These are phyloP conservation scores for Phycomyces nitens DNA, from an alignment of 192 early-diverging fungal genomes.

Conservation along the genomic window DNA sequence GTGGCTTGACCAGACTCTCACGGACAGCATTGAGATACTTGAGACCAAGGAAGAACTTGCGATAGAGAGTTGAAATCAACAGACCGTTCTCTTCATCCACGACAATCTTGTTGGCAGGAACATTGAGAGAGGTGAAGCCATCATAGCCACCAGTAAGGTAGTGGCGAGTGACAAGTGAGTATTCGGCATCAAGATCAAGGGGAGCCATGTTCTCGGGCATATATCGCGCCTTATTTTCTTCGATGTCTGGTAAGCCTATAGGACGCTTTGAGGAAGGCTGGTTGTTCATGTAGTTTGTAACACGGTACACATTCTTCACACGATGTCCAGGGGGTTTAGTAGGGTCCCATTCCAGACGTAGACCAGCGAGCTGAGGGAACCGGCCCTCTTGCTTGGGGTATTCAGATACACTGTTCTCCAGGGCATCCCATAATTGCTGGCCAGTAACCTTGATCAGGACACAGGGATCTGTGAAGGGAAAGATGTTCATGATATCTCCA, in stretches of 20 bases:
- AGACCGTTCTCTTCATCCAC: slow-evolving; percentile 65
- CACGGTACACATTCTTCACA: slow-evolving; percentile 41
- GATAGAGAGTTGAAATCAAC: slow-evolving; percentile 48
- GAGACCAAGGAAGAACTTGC: slow-evolving; percentile 56
- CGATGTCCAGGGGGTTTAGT: slow-evolving; percentile 43
- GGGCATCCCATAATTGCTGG: slow-evolving; percentile 53
- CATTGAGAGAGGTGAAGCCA: slow-evolving; percentile 47
- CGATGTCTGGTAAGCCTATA: neutral
- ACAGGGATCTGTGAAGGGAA: slow-evolving; percentile 67
- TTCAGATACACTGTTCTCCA: slow-evolving; percentile 64
- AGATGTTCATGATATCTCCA: slow-evolving; percentile 61
- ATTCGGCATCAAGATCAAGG: slow-evolving; percentile 46
- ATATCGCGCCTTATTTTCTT: slow-evolving; percentile 32
- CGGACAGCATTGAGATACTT: slow-evolving; percentile 56
- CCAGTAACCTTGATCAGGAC: slow-evolving; percentile 63
- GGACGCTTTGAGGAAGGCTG: neutral
- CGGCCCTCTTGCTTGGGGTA: slow-evolving; percentile 67
- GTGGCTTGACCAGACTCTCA: slow-evolving; percentile 27
- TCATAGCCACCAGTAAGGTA: slow-evolving; percentile 66
- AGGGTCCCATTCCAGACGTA: slow-evolving; percentile 59
- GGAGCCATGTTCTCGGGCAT: slow-evolving; percentile 29
- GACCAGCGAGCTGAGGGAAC: slow-evolving; percentile 64
- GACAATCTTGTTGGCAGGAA: slow-evolving; percentile 38
- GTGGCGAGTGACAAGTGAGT: slow-evolving; percentile 53
- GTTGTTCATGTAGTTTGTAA: neutral